phyloP scores from a whole-genome alignment of 2,329 filamentous ascomycete species.

The Bisporella sp. region DNA sequence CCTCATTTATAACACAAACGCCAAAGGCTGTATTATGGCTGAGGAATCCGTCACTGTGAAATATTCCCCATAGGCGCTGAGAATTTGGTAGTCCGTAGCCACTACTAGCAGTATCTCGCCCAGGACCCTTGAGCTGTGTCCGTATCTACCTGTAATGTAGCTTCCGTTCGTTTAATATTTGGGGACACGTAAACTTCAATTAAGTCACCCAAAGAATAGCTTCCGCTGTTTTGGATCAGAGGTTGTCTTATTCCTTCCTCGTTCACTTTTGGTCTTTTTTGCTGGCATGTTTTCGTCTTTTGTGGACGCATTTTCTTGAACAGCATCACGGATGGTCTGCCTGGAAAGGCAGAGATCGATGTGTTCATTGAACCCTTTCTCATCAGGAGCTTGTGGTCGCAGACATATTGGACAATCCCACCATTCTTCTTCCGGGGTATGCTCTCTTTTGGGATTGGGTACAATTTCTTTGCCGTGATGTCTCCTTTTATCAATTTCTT shows the following conservation, averaged over 20 bases:
- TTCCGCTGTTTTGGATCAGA: conserved; percentile 12
- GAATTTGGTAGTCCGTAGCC: too few relatives aligned
- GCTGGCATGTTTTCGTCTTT: neutral
- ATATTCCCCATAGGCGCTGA: too few relatives aligned
- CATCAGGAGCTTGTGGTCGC: conserved; percentile 67
- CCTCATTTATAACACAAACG: too few relatives aligned
- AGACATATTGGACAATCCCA: conserved; percentile 89
- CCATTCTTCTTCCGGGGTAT: conserved; percentile 34
- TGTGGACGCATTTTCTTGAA: conserved; percentile 41
- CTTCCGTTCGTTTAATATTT: too few relatives aligned
- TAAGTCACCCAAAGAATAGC: conserved; percentile 15
- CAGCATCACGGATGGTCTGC: conserved; percentile 76
- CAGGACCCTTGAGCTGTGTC: too few relatives aligned
- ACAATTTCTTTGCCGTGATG: conserved; percentile 46
- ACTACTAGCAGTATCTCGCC: too few relatives aligned
- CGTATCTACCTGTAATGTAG: too few relatives aligned
- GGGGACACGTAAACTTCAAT: neutral
- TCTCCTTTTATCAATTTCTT: conserved; percentile 31
- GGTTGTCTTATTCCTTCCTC: conserved; percentile 4
- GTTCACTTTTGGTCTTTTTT: conserved; percentile 6
- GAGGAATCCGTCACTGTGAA: too few relatives aligned
- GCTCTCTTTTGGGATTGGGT: conserved; percentile 34
- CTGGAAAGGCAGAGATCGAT: conserved; percentile 87
- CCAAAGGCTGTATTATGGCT: too few relatives aligned
- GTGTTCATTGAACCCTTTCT: conserved; percentile 79